Percentiles rank a stretch among this genome's conserved stretches.
These are phyloP conservation scores for Naematelia encephala DNA, from an alignment of 768 basidiomycete species.

Conservation along the genomic window DNA sequence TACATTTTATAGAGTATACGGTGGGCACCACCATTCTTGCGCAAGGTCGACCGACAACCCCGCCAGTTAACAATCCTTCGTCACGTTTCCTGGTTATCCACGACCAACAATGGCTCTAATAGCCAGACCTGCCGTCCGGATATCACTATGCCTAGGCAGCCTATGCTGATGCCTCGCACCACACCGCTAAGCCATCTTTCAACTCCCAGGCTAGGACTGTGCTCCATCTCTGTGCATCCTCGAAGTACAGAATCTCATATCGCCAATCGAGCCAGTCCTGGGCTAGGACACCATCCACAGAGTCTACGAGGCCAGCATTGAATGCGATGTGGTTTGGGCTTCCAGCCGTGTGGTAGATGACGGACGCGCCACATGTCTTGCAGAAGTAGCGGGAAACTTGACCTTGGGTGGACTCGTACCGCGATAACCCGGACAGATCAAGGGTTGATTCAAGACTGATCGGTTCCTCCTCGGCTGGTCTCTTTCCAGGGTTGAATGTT, in stretches of 20 bases:
- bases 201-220: not conserved
- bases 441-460: not conserved
- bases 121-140: no score
- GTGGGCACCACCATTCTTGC: no score
- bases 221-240: not conserved
- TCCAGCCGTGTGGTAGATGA: not conserved
- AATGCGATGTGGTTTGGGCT: not conserved
- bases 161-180: no score
- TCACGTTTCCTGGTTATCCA: no score
- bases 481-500: no score
- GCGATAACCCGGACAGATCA: not conserved
- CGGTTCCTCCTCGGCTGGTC: no score
- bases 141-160: no score
- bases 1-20: no score
- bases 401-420: not conserved
- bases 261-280: not conserved
- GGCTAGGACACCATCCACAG: not conserved
- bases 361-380: not conserved
- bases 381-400: not conserved
- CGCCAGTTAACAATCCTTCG: no score
- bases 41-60: no score
- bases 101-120: no score
- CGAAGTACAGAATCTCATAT: not conserved
- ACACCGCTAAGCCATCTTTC: not conserved
- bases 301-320: not conserved